phyloP scores from a whole-genome alignment of 2,329 filamentous ascomycete species.

The Cladophialophora bantiana region DNA sequence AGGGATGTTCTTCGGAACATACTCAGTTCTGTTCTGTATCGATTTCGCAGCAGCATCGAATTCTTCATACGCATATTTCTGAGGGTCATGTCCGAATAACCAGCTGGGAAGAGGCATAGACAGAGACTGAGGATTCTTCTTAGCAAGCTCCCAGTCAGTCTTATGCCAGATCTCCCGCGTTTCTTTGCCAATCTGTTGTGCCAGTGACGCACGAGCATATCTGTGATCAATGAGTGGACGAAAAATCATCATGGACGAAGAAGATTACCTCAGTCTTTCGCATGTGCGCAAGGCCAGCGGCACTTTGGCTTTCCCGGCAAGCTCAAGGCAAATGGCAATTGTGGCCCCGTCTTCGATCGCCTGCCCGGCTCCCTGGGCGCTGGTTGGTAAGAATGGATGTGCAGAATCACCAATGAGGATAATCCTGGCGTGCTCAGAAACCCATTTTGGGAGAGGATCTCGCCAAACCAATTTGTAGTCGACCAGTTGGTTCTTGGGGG shows the following conservation, averaged over 20 bases:
- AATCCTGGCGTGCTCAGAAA: conserved; percentile 43
- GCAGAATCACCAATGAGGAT: conserved; percentile 59
- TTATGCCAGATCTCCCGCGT: conserved; percentile 61
- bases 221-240: conserved; percentile 33
- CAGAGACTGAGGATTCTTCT: conserved; percentile 41
- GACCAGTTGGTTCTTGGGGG: conserved; percentile 41
- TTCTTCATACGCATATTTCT: no score
- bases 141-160: conserved; percentile 57
- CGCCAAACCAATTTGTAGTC: conserved; percentile 44
- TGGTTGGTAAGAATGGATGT: conserved; percentile 58
- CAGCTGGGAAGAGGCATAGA: conserved; percentile 11
- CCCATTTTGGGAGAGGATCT: conserved; percentile 41
- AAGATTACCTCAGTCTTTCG: conserved; percentile 3
- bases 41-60: no score
- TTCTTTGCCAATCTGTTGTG: conserved; percentile 56
- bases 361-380: conserved; percentile 57
- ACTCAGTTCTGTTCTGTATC: no score
- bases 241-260: no score
- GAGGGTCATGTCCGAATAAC: no score
- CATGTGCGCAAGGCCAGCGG: conserved; percentile 6
- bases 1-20: conserved; percentile 5
- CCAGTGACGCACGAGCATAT: conserved; percentile 56
- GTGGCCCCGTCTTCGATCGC: conserved; percentile 59
- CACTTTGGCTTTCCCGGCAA: conserved; percentile 29
- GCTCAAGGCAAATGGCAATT: conserved; percentile 52